Conservation (phyloP, 2,329 filamentous ascomycete genomes). For the Colletotrichum spinosum region DNA sequence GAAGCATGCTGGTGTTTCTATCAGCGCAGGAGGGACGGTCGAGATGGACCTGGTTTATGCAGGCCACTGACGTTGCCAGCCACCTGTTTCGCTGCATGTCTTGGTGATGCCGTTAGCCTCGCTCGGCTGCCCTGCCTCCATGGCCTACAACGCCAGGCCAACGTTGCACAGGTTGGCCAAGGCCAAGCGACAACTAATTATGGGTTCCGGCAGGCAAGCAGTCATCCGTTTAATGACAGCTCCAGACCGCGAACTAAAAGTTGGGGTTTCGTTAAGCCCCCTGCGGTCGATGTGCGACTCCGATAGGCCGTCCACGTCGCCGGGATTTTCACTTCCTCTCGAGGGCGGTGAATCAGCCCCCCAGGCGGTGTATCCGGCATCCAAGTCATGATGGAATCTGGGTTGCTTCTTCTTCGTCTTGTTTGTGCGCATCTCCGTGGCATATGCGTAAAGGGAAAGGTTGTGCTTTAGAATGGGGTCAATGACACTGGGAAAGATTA, state of each 20-base stretch:
- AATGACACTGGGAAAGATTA: constrained; percentile 2
- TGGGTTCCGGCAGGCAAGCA: too few species aligned
- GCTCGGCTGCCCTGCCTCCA: too few species aligned
- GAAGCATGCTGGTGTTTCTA: too few species aligned
- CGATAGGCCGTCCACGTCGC: constrained; percentile 19
- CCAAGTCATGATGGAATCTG: background rate
- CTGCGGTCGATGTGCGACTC: constrained; percentile 17
- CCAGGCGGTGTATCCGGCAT: constrained; percentile 6
- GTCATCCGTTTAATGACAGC: background rate
- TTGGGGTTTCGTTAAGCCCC: constrained; percentile 16
- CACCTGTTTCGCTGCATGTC: too few species aligned
- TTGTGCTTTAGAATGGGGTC: constrained; percentile 6
- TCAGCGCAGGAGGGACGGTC: too few species aligned
- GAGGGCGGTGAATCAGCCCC: constrained; percentile 8
- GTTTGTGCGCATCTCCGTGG: constrained; percentile 24
- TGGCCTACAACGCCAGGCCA: too few species aligned
- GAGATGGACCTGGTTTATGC: too few species aligned
- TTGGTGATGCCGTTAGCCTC: too few species aligned
- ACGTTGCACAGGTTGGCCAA: too few species aligned
- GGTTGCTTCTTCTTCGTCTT: constrained; percentile 21
- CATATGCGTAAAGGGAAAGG: background rate
- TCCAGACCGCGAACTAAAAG: background rate
- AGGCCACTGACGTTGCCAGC: too few species aligned
- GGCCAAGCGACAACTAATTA: too few species aligned
- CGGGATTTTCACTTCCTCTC: constrained; percentile 4